A percentile compares a stretch with the other conserved stretches of the same genome.
Conservation (phyloP, 2,329 filamentous ascomycete species). For the Phyllosticta paracitricarpa region DNA sequence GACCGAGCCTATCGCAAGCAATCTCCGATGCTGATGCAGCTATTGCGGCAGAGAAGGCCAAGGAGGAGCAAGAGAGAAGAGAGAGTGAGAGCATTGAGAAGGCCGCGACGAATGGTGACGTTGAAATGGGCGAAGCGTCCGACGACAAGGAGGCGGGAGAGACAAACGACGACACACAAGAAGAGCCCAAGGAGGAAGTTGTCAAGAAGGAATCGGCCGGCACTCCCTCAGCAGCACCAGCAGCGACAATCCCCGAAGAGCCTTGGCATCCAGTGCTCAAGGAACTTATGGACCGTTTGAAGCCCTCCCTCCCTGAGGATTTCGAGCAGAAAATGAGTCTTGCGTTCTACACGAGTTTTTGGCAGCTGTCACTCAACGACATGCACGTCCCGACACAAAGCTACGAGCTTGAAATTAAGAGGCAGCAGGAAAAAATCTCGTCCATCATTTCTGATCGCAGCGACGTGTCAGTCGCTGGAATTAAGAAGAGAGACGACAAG, state of each 20-base stretch:
- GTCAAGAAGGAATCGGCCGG: conserved; percentile 14
- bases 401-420: conserved; percentile 65
- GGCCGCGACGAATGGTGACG: conserved; percentile 42
- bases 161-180: conserved; percentile 16
- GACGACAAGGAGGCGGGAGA: conserved; percentile 16
- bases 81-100: conserved; percentile 10
- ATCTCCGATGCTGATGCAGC: conserved; percentile 28
- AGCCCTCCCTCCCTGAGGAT: conserved; percentile 48
- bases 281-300: conserved; percentile 61
- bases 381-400: conserved; percentile 64
- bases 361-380: conserved; percentile 79
- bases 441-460: conserved; percentile 60
- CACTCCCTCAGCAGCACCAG: conserved; percentile 3
- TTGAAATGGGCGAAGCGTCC: conserved; percentile 37
- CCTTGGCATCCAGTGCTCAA: conserved; percentile 60
- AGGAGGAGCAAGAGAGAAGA: conserved; percentile 15
- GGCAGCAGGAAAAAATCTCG: conserved; percentile 48
- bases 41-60: conserved; percentile 22
- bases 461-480: conserved; percentile 59
- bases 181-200: conserved; percentile 16
- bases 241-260: conserved; percentile 8
- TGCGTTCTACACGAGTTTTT: conserved; percentile 83
- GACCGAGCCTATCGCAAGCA: conserved; percentile 32
- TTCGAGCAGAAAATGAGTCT: conserved; percentile 63
- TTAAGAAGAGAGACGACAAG: conserved; percentile 57